Percentiles rank a stretch among this genome's conserved stretches.
Conservation (phyloP, 768 basidiomycete genomes). For the Nidula microcarpa region DNA sequence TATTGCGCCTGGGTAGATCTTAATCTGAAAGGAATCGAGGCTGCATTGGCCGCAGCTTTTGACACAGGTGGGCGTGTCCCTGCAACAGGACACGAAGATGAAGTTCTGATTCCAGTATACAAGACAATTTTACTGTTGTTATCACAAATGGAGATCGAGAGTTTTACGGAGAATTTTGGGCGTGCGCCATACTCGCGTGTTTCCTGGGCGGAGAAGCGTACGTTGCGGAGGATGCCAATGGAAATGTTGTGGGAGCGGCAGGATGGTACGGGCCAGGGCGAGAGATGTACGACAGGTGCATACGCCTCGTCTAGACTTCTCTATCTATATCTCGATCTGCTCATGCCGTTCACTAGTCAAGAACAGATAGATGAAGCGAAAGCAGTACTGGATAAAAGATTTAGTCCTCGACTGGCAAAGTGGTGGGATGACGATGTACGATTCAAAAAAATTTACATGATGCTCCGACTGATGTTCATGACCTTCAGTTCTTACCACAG, state of each 20-base stretch:
- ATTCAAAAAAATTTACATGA: not conserved
- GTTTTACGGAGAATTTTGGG: conserved; percentile 5
- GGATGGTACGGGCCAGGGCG: conserved; percentile 10
- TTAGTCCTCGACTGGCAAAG: not conserved
- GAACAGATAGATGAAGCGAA: not conserved
- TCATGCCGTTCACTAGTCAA: not conserved
- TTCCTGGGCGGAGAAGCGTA: conserved; percentile 11
- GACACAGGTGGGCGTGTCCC: not conserved
- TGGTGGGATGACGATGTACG: not conserved
- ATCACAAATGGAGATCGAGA: conserved; percentile 4
- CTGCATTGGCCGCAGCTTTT: not conserved
- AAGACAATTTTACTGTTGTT: conserved; percentile 3
- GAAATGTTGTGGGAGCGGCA: conserved; percentile 9
- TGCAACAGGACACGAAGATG: not conserved
- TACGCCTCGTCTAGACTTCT: conserved; percentile 1
- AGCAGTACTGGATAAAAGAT: not conserved
- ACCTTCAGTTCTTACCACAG: not conserved
- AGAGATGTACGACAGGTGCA: conserved; percentile 8
- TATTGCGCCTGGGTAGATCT: too few species aligned
- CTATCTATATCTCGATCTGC: not conserved
- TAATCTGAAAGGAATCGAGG: not conserved
- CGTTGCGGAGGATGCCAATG: conserved; percentile 8
- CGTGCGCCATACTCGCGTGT: conserved; percentile 4
- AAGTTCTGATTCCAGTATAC: not conserved
- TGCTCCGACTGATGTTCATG: not conserved